Conservation (phyloP, 129 eudicot species). For the Calendula officinalis region DNA sequence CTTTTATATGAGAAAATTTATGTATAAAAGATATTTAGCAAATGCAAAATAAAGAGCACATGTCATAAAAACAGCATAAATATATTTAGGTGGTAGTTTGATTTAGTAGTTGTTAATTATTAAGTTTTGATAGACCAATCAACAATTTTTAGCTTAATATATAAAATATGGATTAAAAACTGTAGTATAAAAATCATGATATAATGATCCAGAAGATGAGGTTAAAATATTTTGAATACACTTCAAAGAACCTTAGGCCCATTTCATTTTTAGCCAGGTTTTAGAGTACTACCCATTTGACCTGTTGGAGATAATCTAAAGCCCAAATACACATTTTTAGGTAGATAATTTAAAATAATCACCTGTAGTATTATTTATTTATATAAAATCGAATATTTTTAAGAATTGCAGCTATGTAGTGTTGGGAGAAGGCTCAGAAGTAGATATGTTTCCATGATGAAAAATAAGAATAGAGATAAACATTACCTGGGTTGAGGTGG, state of each 20-base stretch:
- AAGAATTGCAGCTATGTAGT: background rate
- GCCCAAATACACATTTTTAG: no score
- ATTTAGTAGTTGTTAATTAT: no score
- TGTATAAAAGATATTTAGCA: background rate
- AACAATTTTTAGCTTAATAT: no score
- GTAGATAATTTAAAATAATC: no score
- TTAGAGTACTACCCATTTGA: background rate
- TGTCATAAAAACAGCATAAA: no score
- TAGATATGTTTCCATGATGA: background rate
- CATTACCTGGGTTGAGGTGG: slow-evolving; percentile 53
- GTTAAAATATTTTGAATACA: no score
- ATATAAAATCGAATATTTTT: background rate
- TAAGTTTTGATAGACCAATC: no score
- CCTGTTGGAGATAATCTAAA: background rate
- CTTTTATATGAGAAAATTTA: background rate
- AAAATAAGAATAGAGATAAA: background rate
- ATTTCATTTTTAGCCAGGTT: background rate
- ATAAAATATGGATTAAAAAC: no score
- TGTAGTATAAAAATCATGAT: no score
- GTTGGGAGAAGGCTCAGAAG: background rate
- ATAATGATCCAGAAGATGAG: no score
- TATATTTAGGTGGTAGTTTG: no score
- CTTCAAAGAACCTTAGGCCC: background rate
- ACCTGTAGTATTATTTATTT: background rate
- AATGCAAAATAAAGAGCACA: no score